phyloP scores from a whole-genome alignment of 805 yeast genomes.

The Ogataea zsoltii region DNA sequence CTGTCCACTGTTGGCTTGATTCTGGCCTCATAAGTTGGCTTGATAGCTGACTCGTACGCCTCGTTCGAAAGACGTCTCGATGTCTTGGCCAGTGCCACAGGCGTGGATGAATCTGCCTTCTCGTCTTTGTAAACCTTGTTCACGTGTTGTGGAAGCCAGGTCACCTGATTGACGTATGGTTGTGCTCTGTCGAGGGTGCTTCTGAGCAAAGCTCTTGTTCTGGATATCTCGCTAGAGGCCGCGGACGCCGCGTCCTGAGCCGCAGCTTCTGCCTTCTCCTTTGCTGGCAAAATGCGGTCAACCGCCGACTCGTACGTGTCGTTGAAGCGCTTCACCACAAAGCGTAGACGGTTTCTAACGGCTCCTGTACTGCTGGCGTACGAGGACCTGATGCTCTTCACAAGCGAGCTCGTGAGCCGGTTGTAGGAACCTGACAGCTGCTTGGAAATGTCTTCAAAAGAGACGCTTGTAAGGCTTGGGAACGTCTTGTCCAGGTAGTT shows the following conservation, averaged over 20 bases:
- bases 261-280: constrained; percentile 12
- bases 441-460: constrained; percentile 19
- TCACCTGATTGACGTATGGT: constrained; percentile 30
- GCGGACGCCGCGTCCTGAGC: constrained; percentile 10
- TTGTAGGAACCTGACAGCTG: constrained; percentile 11
- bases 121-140: constrained; percentile 33
- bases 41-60: constrained; percentile 33
- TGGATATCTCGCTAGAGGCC: constrained; percentile 26
- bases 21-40: constrained; percentile 30
- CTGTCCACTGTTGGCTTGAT: constrained; percentile 30
- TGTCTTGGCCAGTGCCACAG: constrained; percentile 38
- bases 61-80: constrained; percentile 39
- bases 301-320: constrained; percentile 32
- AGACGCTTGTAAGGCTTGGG: constrained; percentile 30
- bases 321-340: constrained; percentile 31
- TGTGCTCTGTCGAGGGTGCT: constrained; percentile 31
- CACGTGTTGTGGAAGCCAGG: constrained; percentile 34
- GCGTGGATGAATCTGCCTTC: constrained; percentile 30
- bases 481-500: constrained; percentile 30
- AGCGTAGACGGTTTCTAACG: constrained; percentile 22
- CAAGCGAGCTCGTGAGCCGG: constrained; percentile 9
- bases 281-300: constrained; percentile 30
- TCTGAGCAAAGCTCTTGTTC: constrained; percentile 26
- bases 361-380: constrained; percentile 11
- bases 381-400: constrained; percentile 15